Evolutionary conservation across 257 asterid genomes (phyloP).

Genomic region (Penstemon barbatus): DNA sequence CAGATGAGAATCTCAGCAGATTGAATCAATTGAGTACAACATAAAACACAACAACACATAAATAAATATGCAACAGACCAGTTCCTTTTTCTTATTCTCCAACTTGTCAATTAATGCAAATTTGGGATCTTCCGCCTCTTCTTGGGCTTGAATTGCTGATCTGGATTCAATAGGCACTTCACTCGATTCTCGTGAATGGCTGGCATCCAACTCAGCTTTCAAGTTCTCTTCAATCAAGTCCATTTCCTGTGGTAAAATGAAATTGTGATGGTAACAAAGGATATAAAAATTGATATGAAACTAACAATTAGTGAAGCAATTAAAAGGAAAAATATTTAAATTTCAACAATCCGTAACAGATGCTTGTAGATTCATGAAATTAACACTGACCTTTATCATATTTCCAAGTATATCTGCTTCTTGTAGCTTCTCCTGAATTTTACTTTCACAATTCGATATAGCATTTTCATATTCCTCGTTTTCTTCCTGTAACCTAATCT

Average conservation of each 20-base stretch:
- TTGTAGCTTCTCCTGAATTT: slow-evolving; percentile 66
- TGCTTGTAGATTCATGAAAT: slow-evolving; percentile 10
- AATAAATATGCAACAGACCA: slow-evolving; percentile 49
- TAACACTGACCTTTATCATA: slow-evolving; percentile 72
- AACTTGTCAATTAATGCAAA: slow-evolving; percentile 50
- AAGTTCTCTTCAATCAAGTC: slow-evolving; percentile 59
- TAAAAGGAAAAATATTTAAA: slow-evolving; percentile 7
- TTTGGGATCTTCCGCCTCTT: slow-evolving; percentile 52
- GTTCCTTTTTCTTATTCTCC: slow-evolving; percentile 70
- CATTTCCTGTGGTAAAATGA: slow-evolving; percentile 51
- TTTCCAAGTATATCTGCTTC: slow-evolving; percentile 67
- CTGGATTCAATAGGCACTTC: slow-evolving; percentile 37
- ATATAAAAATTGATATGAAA: slow-evolving; percentile 14
- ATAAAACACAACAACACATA: slow-evolving; percentile 12
- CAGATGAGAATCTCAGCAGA: slow-evolving; percentile 23
- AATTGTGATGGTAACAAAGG: background rate
- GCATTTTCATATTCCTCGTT: slow-evolving; percentile 75
- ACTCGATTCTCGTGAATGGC: slow-evolving; percentile 40
- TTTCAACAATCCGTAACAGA: background rate
- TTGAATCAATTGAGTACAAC: slow-evolving; percentile 7
- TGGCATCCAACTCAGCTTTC: slow-evolving; percentile 46
- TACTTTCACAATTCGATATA: slow-evolving; percentile 62
- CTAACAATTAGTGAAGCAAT: background rate
- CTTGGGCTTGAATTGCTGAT: slow-evolving; percentile 37
- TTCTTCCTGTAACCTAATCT: slow-evolving; percentile 72